These are phyloP conservation scores for Phaffomyces opuntiae DNA, from an alignment of 805 yeast genomes.

Conservation along the genomic window DNA sequence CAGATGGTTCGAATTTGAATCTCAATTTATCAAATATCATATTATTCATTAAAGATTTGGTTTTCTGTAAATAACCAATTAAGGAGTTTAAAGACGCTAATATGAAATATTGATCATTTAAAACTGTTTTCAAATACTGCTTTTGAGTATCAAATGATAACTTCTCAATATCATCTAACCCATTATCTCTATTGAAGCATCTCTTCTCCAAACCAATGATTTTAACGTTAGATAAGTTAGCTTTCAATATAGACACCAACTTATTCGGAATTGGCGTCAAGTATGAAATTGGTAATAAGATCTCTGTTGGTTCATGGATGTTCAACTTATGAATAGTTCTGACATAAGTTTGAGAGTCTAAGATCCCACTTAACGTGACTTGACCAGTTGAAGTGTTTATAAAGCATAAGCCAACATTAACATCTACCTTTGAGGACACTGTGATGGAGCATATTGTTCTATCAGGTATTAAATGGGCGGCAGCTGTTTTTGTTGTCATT, in stretches of 20 bases:
- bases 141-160: constrained; percentile 17
- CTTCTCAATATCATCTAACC: constrained; percentile 15
- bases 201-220: constrained; percentile 21
- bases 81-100: constrained; percentile 30
- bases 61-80: constrained; percentile 19
- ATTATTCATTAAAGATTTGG: background rate
- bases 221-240: constrained; percentile 23
- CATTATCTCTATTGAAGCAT: constrained; percentile 22
- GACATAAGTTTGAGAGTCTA: constrained; percentile 40
- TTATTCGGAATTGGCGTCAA: constrained; percentile 24
- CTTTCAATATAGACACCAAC: constrained; percentile 29
- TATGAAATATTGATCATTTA: constrained; percentile 25
- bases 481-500: background rate
- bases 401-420: constrained; percentile 34
- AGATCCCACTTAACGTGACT: constrained; percentile 28
- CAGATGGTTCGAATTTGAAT: constrained; percentile 31
- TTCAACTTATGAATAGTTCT: constrained; percentile 36
- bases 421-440: constrained; percentile 22
- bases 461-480: constrained; percentile 9
- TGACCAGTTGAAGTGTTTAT: constrained; percentile 32
- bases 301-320: constrained; percentile 28
- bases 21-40: constrained; percentile 26
- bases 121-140: constrained; percentile 18
- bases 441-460: constrained; percentile 23
- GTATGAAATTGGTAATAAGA: constrained; percentile 28